Conservation (phyloP, 768 basidiomycete genomes). For the Hortiboletus campestris region DNA sequence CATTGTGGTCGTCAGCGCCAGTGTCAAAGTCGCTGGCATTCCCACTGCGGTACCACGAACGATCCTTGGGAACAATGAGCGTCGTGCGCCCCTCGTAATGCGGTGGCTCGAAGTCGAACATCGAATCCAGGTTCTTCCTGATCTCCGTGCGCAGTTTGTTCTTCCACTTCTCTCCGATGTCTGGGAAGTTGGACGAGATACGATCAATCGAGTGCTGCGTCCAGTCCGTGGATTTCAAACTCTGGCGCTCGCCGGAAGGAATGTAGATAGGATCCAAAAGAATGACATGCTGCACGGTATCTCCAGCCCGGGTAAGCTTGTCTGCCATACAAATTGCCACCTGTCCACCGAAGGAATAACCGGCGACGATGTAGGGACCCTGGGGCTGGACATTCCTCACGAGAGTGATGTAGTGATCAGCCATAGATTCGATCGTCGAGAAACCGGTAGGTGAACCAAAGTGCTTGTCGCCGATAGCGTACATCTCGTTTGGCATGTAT, state of each 20-base stretch:
- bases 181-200: constrained; percentile 31
- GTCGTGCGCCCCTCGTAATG: constrained; percentile 24
- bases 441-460: constrained; percentile 31
- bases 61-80: constrained; percentile 31
- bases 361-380: constrained; percentile 27
- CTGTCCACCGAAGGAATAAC: constrained; percentile 31
- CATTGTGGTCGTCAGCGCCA: constrained; percentile 31
- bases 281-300: constrained; percentile 24
- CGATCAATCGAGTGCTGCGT: constrained; percentile 30
- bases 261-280: constrained; percentile 33
- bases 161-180: constrained; percentile 33
- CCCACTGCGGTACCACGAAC: constrained; percentile 33
- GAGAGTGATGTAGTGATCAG: constrained; percentile 32
- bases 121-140: constrained; percentile 32
- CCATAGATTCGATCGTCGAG: constrained; percentile 30
- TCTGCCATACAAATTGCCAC: constrained; percentile 30
- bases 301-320: constrained; percentile 24
- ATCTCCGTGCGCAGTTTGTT: constrained; percentile 30
- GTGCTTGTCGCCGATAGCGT: constrained; percentile 33
- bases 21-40: constrained; percentile 30
- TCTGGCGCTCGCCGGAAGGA: constrained; percentile 25
- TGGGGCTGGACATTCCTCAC: constrained; percentile 24
- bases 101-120: constrained; percentile 33
- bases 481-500: constrained; percentile 33
- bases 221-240: constrained; percentile 32